Evolutionary conservation across 768 basidiomycete genomes (phyloP).

Genomic region (Hortiboletus flavorubellus): DNA sequence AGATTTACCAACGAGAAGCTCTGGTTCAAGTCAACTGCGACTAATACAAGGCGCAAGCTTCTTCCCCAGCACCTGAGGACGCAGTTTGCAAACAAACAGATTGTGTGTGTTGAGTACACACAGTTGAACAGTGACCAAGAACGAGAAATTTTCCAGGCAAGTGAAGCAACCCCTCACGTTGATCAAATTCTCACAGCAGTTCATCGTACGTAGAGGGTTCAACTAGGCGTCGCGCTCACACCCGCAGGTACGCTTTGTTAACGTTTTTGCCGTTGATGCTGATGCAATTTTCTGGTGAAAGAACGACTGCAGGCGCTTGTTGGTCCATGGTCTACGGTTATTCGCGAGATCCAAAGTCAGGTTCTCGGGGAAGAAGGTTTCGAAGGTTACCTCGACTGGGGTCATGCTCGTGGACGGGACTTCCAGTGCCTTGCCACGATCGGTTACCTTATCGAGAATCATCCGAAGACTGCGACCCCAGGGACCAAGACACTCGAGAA

Average conservation of each 20-base stretch:
- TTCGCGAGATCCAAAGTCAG: slow-evolving; percentile 39
- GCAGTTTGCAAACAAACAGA: slow-evolving; percentile 43
- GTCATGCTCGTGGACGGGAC: slow-evolving; percentile 42
- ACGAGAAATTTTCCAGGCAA: slow-evolving; percentile 62
- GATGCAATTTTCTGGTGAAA: slow-evolving; percentile 15
- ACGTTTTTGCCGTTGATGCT: neutral
- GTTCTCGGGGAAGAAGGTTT: slow-evolving; percentile 37
- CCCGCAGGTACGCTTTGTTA: slow-evolving; percentile 39
- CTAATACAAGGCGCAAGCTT: slow-evolving; percentile 26
- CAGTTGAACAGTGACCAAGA: slow-evolving; percentile 51
- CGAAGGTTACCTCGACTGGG: slow-evolving; percentile 41
- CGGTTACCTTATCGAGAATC: slow-evolving; percentile 31
- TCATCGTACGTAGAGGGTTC: slow-evolving; percentile 41
- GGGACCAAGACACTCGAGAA: slow-evolving; percentile 32
- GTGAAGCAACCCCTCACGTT: slow-evolving; percentile 4
- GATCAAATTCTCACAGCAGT: neutral
- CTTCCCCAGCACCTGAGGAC: slow-evolving; percentile 34
- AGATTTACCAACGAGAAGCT: slow-evolving; percentile 36
- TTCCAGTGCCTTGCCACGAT: slow-evolving; percentile 44
- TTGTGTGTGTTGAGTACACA: slow-evolving; percentile 53
- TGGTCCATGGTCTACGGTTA: slow-evolving; percentile 42
- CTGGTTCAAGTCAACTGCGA: slow-evolving; percentile 32
- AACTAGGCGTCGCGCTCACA: slow-evolving; percentile 48
- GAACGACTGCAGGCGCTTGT: slow-evolving; percentile 51
- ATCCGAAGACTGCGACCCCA: slow-evolving; percentile 27